Base-by-base conservation (phyloP, 768 basidiomycete species). In the Megacollybia marginata region DNA sequence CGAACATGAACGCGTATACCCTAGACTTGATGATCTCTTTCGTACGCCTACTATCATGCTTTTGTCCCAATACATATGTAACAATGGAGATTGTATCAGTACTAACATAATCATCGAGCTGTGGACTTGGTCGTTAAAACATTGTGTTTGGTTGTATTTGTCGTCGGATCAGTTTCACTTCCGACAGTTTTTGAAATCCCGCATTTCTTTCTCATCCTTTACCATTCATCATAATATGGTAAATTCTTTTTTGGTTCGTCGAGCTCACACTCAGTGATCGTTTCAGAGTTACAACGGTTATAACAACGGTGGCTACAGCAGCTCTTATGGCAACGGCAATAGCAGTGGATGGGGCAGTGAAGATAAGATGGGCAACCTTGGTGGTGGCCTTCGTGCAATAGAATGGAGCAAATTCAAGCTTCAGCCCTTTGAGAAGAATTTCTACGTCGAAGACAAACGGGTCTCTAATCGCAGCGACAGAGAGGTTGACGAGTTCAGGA, bases 391-490 rank as follows among this genome's bases (percentile, higher is more conserved):
- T 48, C 82, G 83, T 53, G 74, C 75, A 47, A 83, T 96, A 49
- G 91, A 98, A 69, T 99, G 96, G 96, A 65, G 72, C 48, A 67
- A 67, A 38, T 73, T 81, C 43, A 82, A 82, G 52, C 70, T 96
- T 50, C 77, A 83, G 59, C 84, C 79, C 57, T 98, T 99, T 56
- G 95, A 98, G 70, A 99, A 98, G 74, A 97, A 98, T 74, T 99
- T 95, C 57, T 95, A 95, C 58, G 73, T 84, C 43, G 93, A 99
- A 66, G 91, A 97, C 66, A 85, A 88, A 61, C 79, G 83, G 28
- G 89, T 98, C 42, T 67, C 82, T 16, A 70, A 76, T 32, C 85
- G 85, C 54, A 80, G 75, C 48, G 92, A 97, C 13, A 74, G 82
- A 45, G 95, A 99, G 60, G 77, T 97, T 49, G 87, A 91, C 49